Conservation (phyloP, 2,329 filamentous ascomycete genomes). For the Tolypocladium ovalisporum region DNA sequence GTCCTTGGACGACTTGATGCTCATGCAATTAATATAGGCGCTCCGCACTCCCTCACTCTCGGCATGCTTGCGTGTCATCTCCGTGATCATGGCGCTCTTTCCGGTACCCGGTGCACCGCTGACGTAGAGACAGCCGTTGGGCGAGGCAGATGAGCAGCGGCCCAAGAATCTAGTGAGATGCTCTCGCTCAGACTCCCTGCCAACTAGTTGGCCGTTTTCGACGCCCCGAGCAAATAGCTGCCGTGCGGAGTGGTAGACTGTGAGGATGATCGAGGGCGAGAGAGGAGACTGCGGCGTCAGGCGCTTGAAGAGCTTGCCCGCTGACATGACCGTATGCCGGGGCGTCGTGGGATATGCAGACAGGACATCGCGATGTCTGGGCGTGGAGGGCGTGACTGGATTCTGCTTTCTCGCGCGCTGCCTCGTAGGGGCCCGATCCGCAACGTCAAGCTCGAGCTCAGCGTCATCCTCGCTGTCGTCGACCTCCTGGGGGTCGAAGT, state of each 20-base stretch:
- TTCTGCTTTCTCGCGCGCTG: conserved; percentile 26
- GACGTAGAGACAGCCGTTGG: conserved; percentile 80
- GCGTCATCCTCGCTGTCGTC: conserved; percentile 27
- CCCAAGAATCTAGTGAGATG: conserved; percentile 62
- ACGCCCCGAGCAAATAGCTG: conserved; percentile 78
- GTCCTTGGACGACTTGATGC: conserved; percentile 78
- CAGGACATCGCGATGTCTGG: conserved; percentile 70
- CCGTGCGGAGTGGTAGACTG: conserved; percentile 77
- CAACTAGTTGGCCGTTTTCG: conserved; percentile 63
- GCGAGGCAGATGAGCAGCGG: conserved; percentile 45
- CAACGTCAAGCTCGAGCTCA: conserved; percentile 33
- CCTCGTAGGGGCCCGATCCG: conserved; percentile 17
- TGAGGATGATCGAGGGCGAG: conserved; percentile 57
- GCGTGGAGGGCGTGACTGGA: conserved; percentile 60
- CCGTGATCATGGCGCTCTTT: conserved; percentile 86
- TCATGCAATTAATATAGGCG: conserved; percentile 93
- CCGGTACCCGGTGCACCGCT: conserved; percentile 93
- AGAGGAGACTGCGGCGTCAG: conserved; percentile 66
- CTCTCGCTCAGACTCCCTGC: conserved; percentile 57
- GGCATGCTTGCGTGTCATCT: conserved; percentile 55
- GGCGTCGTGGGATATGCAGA: conserved; percentile 66
- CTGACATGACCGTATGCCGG: conserved; percentile 70
- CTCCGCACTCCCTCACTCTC: conserved; percentile 47
- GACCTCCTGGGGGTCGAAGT: conserved; percentile 36
- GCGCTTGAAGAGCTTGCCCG: conserved; percentile 64